Percentiles rank a stretch among this genome's conserved stretches.
Conservation (phyloP, 2,329 filamentous ascomycete species). For the Phyllosticta capitalensis region DNA sequence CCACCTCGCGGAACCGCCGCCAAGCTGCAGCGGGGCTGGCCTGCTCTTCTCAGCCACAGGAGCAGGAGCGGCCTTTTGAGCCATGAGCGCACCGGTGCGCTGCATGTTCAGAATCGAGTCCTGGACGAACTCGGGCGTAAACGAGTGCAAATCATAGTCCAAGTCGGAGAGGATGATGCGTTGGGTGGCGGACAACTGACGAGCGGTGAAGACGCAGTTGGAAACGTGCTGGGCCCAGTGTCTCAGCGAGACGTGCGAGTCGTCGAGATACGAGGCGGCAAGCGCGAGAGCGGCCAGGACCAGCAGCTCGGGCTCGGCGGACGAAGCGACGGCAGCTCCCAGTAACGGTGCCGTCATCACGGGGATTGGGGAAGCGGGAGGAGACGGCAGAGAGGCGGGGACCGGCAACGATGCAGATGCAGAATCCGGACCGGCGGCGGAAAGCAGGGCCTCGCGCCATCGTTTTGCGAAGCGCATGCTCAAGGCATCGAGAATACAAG, state of each 20-base stretch:
- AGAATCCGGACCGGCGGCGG: constrained; percentile 14
- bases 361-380: constrained; percentile 2
- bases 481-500: constrained; percentile 29
- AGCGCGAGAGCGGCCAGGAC: constrained; percentile 27
- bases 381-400: constrained; percentile 13
- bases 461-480: constrained; percentile 22
- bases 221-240: constrained; percentile 26
- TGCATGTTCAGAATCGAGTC: constrained; percentile 24
- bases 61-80: constrained; percentile 1
- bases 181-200: constrained; percentile 25
- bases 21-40: constrained; percentile 19
- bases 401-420: constrained; percentile 13
- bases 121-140: constrained; percentile 24
- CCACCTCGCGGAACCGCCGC: constrained; percentile 21
- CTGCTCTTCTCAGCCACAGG: constrained; percentile 1
- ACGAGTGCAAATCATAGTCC: constrained; percentile 28
- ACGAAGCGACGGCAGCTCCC: constrained; percentile 1
- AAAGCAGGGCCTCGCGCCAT: constrained; percentile 20
- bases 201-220: constrained; percentile 17
- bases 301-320: constrained; percentile 24
- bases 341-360: not conserved
- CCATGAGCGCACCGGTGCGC: constrained; percentile 11
- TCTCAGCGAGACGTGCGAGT: constrained; percentile 20
- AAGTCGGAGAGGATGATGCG: constrained; percentile 26
- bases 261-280: constrained; percentile 26